Base-by-base conservation (phyloP, 139 green algal species). In the Chlamydomonas urium region DNA sequence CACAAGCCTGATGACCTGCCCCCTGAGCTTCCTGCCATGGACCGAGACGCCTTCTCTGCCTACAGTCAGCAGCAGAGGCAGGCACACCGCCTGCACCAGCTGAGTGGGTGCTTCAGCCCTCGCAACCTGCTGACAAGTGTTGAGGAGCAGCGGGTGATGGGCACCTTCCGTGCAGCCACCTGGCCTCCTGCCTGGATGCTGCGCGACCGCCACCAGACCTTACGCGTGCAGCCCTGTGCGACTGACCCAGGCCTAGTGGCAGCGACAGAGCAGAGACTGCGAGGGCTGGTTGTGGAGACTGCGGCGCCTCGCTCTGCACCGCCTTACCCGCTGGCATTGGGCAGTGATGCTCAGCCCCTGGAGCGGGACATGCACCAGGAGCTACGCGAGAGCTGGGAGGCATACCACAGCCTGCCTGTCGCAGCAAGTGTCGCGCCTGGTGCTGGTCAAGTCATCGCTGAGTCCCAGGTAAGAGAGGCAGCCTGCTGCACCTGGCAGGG, bases 311-410 rank as follows among this genome's bases (percentile, higher is more conserved):
- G n/a, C n/a, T n/a, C n/a, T n/a, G n/a, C n/a, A n/a, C n/a, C n/a
- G n/a, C n/a, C n/a, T n/a, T 75, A 19, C 38, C 0, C 14, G 19
- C 38, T 29, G 35, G 17, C 31, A 21, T 37, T 6, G 4, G n/a
- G 29, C n/a, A 58, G 8, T 24, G 3, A 21, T 14, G 35, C 23
- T 42, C 36, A 29, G 48, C 38, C 26, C 19, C 47, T 84, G 65
- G 69, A 75, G 65, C 8, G 57, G 35, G 32, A 47, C 28, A 78
- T 81, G 75, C 65, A 77, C 31, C 65, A 26, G 56, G 79, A 85
- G 69, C 70, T 81, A 56, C 5, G 26, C 3, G 62, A 69, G 35
- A 85, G 79, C 71, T 85, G 74, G 66, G 23, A 65, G n/a, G 48
- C 2, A 2, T 50, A 78, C 65, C 73, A 80, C 57, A 69, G 37